Percentiles rank a stretch among this genome's conserved stretches.
These are phyloP conservation scores for Bruguiera gymnorhiza DNA, from an alignment of 345 rosid species.

Conservation along the genomic window DNA sequence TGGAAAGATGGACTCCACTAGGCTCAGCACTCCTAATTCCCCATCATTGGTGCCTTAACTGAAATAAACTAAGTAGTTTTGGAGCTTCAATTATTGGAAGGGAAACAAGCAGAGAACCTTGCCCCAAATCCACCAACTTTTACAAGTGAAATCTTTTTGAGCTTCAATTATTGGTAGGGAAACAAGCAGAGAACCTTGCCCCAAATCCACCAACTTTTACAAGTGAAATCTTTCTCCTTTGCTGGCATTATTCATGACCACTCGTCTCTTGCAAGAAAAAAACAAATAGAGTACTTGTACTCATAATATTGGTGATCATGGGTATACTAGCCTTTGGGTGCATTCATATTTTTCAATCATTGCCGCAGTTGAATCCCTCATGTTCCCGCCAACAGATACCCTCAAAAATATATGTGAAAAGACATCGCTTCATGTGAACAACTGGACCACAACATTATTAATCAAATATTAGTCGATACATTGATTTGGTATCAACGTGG, in stretches of 20 bases:
- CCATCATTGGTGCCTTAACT: conserved; percentile 57
- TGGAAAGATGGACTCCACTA: conserved; percentile 74
- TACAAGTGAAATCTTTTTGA: not conserved
- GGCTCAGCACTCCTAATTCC: conserved; percentile 13
- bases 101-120: conserved; percentile 11
- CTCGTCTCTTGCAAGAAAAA: not conserved
- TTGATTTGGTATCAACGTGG: not conserved
- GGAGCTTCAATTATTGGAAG: conserved; percentile 47
- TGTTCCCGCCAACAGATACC: conserved; percentile 32
- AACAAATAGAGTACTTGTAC: no score
- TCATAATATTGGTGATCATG: not conserved
- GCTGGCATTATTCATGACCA: not conserved
- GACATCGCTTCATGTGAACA: conserved; percentile 12
- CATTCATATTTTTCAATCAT: not conserved
- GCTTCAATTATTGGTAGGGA: conserved; percentile 48
- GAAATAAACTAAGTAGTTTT: conserved; percentile 36
- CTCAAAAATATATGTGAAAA: not conserved
- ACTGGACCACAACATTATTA: conserved; percentile 10
- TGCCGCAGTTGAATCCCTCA: conserved; percentile 13
- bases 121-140: conserved; percentile 16
- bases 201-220: conserved; percentile 15
- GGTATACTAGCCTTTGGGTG: not conserved
- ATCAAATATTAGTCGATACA: not conserved
- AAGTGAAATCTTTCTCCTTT: not conserved
- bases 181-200: conserved; percentile 5